phyloP scores from a whole-genome alignment of 2,329 filamentous ascomycete genomes.

The Alternaria sp. region DNA sequence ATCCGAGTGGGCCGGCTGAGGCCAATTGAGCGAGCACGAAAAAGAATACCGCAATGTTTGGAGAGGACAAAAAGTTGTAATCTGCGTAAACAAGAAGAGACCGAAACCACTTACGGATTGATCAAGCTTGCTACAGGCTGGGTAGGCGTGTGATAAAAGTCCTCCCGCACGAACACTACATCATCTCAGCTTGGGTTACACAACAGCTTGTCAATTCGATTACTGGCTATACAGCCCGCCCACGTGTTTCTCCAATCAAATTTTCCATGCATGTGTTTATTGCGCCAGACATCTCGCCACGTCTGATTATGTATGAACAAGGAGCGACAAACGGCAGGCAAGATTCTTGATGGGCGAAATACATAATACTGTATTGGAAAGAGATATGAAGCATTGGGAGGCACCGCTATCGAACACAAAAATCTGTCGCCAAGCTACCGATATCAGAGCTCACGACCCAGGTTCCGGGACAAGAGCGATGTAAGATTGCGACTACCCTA shows the following conservation, averaged over 20 bases:
- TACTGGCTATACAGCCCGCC: background rate
- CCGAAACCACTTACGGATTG: no score
- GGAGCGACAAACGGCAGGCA: background rate
- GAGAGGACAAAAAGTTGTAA: no score
- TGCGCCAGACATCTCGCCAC: background rate
- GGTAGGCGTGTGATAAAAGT: background rate
- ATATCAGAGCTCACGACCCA: background rate
- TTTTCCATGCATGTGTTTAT: background rate
- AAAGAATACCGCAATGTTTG: no score
- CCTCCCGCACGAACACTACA: background rate
- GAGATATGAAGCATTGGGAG: background rate
- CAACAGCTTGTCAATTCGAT: background rate
- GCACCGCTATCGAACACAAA: background rate
- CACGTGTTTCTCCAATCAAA: background rate
- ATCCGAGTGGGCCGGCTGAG: constrained; percentile 47
- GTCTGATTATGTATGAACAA: background rate
- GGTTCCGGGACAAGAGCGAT: background rate
- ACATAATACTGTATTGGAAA: background rate
- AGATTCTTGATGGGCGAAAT: background rate
- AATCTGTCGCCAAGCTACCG: background rate
- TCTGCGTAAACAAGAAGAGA: no score
- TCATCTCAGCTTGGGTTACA: background rate
- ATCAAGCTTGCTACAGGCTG: no score
- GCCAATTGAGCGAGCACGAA: background rate
- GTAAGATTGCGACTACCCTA: background rate